Evolutionary conservation across 805 yeast species (phyloP).

Genomic region (Yamadazyma laniorum): DNA sequence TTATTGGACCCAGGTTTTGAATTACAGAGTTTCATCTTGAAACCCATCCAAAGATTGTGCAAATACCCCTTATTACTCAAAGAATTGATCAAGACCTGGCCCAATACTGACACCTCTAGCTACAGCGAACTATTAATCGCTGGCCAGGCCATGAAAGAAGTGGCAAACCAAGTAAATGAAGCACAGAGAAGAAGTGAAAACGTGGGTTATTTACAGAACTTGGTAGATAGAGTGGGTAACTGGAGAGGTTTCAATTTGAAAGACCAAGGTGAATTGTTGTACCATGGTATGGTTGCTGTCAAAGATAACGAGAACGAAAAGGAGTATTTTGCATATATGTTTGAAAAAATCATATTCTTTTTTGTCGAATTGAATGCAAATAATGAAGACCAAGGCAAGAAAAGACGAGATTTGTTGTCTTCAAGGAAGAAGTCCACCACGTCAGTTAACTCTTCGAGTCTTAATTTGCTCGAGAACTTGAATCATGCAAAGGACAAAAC

Average conservation of each 20-base stretch:
- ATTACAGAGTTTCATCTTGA: slow-evolving; percentile 81
- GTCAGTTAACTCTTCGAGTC: slow-evolving; percentile 38
- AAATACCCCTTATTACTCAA: slow-evolving; percentile 84
- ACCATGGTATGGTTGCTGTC: slow-evolving; percentile 68
- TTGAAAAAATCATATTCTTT: slow-evolving; percentile 63
- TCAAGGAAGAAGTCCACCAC: slow-evolving; percentile 50
- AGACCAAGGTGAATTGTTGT: slow-evolving; percentile 81
- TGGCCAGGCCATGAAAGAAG: slow-evolving; percentile 69
- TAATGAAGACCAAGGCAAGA: slow-evolving; percentile 31
- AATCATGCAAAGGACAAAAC: slow-evolving; percentile 28
- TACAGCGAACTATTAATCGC: slow-evolving; percentile 73
- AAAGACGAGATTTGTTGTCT: slow-evolving; percentile 40
- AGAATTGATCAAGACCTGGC: slow-evolving; percentile 65
- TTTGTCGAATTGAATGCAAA: slow-evolving; percentile 29
- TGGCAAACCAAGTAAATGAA: slow-evolving; percentile 87
- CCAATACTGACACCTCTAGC: slow-evolving; percentile 17
- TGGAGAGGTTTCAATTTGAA: slow-evolving; percentile 87
- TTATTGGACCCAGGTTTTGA: slow-evolving; percentile 84
- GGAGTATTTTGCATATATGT: slow-evolving; percentile 85
- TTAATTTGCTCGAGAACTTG: slow-evolving; percentile 35
- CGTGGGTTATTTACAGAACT: slow-evolving; percentile 61
- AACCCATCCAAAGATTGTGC: slow-evolving; percentile 96
- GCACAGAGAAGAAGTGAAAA: slow-evolving; percentile 92
- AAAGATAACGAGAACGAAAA: slow-evolving; percentile 71
- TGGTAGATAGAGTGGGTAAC: slow-evolving; percentile 73